These are phyloP conservation scores for Cucumis sativus DNA, from an alignment of 306 rosid species.

Conservation along the genomic window DNA sequence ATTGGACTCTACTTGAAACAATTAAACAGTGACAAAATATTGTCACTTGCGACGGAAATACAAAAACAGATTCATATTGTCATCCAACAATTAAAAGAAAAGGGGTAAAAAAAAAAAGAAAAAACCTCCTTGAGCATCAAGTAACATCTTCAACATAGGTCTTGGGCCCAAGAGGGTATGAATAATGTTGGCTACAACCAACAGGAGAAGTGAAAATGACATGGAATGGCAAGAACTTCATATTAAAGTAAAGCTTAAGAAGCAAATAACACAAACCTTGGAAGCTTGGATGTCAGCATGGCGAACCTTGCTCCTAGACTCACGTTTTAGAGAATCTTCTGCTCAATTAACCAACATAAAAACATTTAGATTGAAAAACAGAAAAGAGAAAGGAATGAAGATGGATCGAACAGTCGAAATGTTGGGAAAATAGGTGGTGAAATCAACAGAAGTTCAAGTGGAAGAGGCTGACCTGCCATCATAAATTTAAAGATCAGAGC, in stretches of 20 bases:
- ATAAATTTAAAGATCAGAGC: slow-evolving; percentile 81
- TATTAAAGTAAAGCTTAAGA: background rate
- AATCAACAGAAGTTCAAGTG: slow-evolving; percentile 42
- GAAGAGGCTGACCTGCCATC: slow-evolving; percentile 66
- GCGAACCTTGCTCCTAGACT: slow-evolving; percentile 83
- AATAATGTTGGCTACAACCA: slow-evolving; percentile 79
- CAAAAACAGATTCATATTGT: background rate
- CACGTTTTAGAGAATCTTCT: slow-evolving; percentile 89
- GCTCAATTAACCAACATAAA: slow-evolving; percentile 15
- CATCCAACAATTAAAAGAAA: background rate
- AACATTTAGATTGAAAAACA: background rate
- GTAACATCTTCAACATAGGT: slow-evolving; percentile 90
- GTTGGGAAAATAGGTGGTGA: background rate
- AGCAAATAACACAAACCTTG: slow-evolving; percentile 44
- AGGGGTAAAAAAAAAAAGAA: background rate
- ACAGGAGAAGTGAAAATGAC: background rate
- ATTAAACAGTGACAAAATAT: background rate
- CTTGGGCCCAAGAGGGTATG: slow-evolving; percentile 91
- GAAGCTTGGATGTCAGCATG: slow-evolving; percentile 92
- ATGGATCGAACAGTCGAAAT: background rate
- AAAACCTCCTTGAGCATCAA: slow-evolving; percentile 69
- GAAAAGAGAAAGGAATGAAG: background rate
- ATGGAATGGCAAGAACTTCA: background rate
- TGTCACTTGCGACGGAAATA: background rate
- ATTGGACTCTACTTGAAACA: background rate